Evolutionary conservation across 129 eudicot genomes (phyloP), one percentile per base, ranked within the genome.

Genomic region (Mikania micrantha): DNA sequence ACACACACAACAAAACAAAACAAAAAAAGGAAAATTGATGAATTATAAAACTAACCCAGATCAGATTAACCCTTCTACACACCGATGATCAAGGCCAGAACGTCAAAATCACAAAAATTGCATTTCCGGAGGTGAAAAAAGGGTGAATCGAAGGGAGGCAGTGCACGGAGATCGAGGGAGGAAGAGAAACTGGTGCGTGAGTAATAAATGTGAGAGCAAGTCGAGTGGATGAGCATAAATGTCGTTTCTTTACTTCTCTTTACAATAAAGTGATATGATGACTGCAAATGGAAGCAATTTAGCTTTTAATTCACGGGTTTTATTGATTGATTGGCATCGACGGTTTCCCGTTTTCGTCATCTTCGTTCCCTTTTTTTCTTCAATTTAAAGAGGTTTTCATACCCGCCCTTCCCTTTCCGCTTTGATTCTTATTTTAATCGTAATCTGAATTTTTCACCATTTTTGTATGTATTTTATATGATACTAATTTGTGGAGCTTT

Each of bases 191-290:
- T 57, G 75, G 34, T 70, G 66, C 41, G 74, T 69, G 64, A 22
- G 56, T 60, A 58, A 8, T 47, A n/a, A n/a, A n/a, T n/a, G 48
- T 27, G 42, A 60, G 39, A 34, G 69, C 10, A 19, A 60, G 60
- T 27, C 40, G 71, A 73, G 78, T 73, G 71, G 78, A 73, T 73
- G 78, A 32, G 65, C 71, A 73, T 64, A 73, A 64, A 73, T 73
- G 78, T 60, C 31, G 25, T 45, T 53, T 3, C 35, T 40, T 53
- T 41, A 42, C 31, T 9, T 62, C 1, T 62, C 49, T 65, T 73
- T 73, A n/a, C n/a, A n/a, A n/a, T n/a, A n/a, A n/a, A n/a, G n/a
- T 63, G 52, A 73, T 64, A 65, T 73, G 54, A 64, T 72, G 76
- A 60, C 16, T 40, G 78, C 56, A 73, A 73, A 36, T 50, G 71